Evolutionary conservation across 129 eudicot genomes (phyloP).

Genomic region (Helianthus tuberosus): DNA sequence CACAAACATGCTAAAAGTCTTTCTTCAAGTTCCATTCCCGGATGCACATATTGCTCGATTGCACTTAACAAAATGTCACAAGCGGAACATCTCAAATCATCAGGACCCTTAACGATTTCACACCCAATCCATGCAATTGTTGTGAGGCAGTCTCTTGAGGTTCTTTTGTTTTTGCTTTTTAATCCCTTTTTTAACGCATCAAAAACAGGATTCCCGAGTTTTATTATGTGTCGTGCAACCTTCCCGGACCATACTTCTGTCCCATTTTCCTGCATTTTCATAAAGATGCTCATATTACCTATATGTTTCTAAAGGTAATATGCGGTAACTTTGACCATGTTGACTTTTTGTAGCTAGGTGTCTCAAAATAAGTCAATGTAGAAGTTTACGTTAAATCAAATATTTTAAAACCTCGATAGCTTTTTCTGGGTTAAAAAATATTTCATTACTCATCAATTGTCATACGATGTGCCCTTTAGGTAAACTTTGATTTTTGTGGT

Average conservation of each 20-base stretch:
- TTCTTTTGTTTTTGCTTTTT: conserved; percentile 61
- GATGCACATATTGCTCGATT: conserved; percentile 75
- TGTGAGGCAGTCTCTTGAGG: conserved; percentile 62
- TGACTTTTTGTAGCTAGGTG: neutral
- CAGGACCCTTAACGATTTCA: conserved; percentile 57
- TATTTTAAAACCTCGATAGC: neutral
- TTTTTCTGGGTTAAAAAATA: neutral
- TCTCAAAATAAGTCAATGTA: neutral
- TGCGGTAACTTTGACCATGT: neutral
- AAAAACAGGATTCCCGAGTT: conserved; percentile 54
- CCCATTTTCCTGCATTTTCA: conserved; percentile 56
- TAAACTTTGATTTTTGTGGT: conserved; percentile 8
- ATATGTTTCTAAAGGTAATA: too few species aligned
- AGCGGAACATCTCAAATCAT: conserved; percentile 65
- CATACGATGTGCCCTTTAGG: neutral
- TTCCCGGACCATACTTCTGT: conserved; percentile 64
- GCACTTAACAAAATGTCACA: conserved; percentile 64
- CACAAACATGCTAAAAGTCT: conserved; percentile 81
- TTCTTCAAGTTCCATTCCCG: conserved; percentile 82
- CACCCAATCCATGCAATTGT: conserved; percentile 82
- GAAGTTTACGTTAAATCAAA: neutral
- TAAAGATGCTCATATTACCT: neutral
- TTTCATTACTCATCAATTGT: neutral
- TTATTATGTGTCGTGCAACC: conserved; percentile 53
- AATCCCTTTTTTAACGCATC: conserved; percentile 66